Evolutionary conservation across 2,329 filamentous ascomycete species (phyloP).

Genomic region (Aspergillus pseudoviridinutans): DNA sequence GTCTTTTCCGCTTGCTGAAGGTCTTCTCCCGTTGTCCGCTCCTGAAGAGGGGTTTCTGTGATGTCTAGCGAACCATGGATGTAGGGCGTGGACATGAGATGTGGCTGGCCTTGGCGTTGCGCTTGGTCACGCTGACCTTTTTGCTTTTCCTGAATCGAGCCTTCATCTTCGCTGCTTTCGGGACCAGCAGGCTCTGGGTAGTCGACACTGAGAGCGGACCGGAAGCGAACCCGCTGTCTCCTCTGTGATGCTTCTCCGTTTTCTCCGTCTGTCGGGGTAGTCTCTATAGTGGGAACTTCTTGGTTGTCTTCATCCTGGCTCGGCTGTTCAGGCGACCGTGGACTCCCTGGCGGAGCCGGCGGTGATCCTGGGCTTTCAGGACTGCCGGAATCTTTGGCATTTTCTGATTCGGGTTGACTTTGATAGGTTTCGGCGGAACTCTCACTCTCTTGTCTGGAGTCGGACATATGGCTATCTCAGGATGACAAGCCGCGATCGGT

Average conservation of each 20-base stretch:
- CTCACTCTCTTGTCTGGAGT: constrained; percentile 1
- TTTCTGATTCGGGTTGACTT: not conserved
- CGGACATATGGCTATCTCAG: not conserved
- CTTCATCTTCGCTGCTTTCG: not conserved
- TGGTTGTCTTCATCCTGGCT: not conserved
- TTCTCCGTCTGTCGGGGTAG: not conserved
- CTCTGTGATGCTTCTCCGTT: not conserved
- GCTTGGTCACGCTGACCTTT: constrained; percentile 11
- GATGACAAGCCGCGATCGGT: not conserved
- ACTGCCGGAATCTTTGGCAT: not conserved
- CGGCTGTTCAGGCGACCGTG: not conserved
- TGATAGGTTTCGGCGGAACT: constrained; percentile 8
- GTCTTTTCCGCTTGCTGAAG: not conserved
- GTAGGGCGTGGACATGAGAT: constrained; percentile 17
- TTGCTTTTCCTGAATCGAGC: constrained; percentile 1
- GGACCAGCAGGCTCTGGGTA: not conserved
- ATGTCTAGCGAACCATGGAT: constrained; percentile 25
- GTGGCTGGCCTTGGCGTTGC: constrained; percentile 9
- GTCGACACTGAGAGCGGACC: constrained; percentile 6
- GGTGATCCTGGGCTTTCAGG: not conserved
- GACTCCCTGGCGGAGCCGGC: not conserved
- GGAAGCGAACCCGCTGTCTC: constrained; percentile 14
- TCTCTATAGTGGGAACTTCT: not conserved
- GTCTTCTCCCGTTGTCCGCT: constrained; percentile 1
- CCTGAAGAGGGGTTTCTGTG: constrained; percentile 17